phyloP scores from a whole-genome alignment of 805 yeast genomes.

The Candida sithepensis region DNA sequence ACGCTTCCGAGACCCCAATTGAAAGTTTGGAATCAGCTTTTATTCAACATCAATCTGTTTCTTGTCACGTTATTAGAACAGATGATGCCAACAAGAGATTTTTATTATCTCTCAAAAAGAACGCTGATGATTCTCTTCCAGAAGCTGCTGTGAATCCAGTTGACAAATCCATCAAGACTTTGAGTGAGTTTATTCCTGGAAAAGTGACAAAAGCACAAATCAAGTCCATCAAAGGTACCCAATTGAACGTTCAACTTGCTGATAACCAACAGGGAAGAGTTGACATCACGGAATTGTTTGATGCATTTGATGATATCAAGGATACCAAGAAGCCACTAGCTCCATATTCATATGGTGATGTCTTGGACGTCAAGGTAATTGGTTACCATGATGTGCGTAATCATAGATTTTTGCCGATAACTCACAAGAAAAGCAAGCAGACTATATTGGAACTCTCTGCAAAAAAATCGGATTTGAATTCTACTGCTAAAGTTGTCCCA shows the following conservation, averaged over 20 bases:
- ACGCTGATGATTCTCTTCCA: constrained; percentile 16
- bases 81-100: constrained; percentile 73
- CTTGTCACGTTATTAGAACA: constrained; percentile 59
- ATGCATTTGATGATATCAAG: constrained; percentile 47
- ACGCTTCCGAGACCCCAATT: constrained; percentile 52
- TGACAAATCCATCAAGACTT: constrained; percentile 45
- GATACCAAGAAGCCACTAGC: constrained; percentile 57
- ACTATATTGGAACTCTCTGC: constrained; percentile 63
- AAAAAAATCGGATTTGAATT: constrained; percentile 38
- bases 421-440: constrained; percentile 54
- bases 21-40: constrained; percentile 55
- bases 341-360: constrained; percentile 54
- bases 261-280: constrained; percentile 78
- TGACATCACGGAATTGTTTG: constrained; percentile 69
- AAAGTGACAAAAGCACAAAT: constrained; percentile 56
- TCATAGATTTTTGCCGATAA: constrained; percentile 63
- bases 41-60: constrained; percentile 64
- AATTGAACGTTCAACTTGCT: constrained; percentile 70
- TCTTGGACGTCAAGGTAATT: constrained; percentile 59
- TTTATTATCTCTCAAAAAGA: constrained; percentile 54
- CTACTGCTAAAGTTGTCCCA: constrained; percentile 20
- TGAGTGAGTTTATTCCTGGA: constrained; percentile 59
- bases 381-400: constrained; percentile 74
- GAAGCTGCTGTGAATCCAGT: constrained; percentile 52
- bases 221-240: constrained; percentile 64